Evolutionary conservation across 108 stramenopile species (phyloP).

Genomic region (Skeletonema costatum): DNA sequence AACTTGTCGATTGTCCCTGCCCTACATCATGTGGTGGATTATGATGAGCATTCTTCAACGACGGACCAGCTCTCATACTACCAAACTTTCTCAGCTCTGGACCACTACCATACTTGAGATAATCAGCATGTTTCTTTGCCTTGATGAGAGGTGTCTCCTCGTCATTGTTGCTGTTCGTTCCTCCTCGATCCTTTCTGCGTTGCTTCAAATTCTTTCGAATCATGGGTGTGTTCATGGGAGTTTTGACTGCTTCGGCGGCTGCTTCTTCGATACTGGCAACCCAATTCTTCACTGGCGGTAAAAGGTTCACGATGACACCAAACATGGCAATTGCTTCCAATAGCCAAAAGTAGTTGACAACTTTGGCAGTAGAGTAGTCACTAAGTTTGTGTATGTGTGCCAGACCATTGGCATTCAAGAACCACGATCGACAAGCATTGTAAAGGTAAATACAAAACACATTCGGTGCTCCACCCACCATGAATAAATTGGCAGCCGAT

Average conservation of each 20-base stretch:
- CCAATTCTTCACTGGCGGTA: conserved; percentile 63
- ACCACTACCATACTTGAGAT: conserved; percentile 70
- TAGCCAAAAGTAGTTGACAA: conserved; percentile 77
- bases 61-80: conserved; percentile 72
- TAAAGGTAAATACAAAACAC: conserved; percentile 74
- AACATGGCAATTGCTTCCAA: conserved; percentile 61
- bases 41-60: conserved; percentile 9
- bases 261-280: conserved; percentile 67
- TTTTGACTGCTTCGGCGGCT: conserved; percentile 63
- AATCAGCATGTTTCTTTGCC: conserved; percentile 55
- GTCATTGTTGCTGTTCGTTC: conserved; percentile 18
- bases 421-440: conserved; percentile 68
- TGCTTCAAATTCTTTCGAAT: conserved; percentile 36
- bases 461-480: conserved; percentile 85
- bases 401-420: conserved; percentile 57
- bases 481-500: conserved; percentile 80
- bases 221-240: conserved; percentile 51
- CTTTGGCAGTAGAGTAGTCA: conserved; percentile 69
- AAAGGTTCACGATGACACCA: conserved; percentile 68
- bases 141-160: conserved; percentile 59
- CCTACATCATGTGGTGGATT: not conserved
- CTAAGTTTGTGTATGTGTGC: conserved; percentile 61
- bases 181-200: conserved; percentile 26
- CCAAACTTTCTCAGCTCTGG: conserved; percentile 59
- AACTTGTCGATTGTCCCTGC: not conserved